Percentiles rank a stretch among this genome's conserved stretches.
Evolutionary conservation across 2,329 filamentous ascomycete genomes (phyloP).

Genomic region (Sporothrix pallida): DNA sequence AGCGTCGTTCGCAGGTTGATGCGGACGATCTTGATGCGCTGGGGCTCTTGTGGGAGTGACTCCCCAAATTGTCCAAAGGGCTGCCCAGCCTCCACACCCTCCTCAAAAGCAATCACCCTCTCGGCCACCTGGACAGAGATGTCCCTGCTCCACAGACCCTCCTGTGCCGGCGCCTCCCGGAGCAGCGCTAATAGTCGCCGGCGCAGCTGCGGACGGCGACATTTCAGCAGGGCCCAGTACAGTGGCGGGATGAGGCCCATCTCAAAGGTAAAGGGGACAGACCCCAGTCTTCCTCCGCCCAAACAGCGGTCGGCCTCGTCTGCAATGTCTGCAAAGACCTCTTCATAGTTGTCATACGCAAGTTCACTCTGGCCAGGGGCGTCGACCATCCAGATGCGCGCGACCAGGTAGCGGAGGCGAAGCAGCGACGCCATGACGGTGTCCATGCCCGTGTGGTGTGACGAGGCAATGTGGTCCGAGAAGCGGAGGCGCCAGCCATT

Average conservation of each 20-base stretch:
- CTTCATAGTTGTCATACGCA: constrained; percentile 9
- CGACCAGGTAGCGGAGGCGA: constrained; percentile 10
- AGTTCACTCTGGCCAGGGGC: neutral
- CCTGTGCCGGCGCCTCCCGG: constrained; percentile 13
- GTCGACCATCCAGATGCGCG: constrained; percentile 21
- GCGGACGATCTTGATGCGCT: constrained; percentile 16
- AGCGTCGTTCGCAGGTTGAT: neutral
- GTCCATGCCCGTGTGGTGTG: neutral
- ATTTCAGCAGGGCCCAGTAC: constrained; percentile 6
- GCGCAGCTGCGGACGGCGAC: constrained; percentile 16
- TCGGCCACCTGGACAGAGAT: constrained; percentile 27
- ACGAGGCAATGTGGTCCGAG: neutral
- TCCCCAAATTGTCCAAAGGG: neutral
- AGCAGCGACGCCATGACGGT: neutral
- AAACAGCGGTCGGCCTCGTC: neutral
- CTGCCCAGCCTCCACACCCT: neutral
- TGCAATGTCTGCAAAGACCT: neutral
- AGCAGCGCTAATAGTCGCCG: neutral
- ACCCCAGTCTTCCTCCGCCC: neutral
- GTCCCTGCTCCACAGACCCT: constrained; percentile 21
- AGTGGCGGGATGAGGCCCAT: constrained; percentile 28
- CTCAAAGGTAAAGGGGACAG: constrained; percentile 13
- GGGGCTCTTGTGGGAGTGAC: neutral
- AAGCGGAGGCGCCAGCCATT: neutral
- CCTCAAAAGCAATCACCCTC: neutral